Evolutionary conservation across 148 eudicot genomes (phyloP), one percentile per base, ranked within the genome.

Genomic region (Nepenthes gracilis): DNA sequence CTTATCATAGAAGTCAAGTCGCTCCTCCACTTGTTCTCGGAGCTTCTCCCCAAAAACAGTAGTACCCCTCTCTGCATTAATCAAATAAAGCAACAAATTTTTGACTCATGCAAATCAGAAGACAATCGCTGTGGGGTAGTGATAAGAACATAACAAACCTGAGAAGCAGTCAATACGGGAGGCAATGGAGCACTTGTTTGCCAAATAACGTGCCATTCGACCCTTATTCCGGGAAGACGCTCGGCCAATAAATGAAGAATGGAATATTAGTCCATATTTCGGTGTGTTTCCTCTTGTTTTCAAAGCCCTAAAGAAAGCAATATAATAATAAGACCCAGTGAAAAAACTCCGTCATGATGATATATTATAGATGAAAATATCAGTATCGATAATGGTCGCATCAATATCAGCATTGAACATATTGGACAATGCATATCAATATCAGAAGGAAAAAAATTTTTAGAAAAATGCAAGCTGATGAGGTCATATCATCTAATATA

Each of bases 121-220:
- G 35, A 62, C 1, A 36, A 13, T 45, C 33, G 53, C 4, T 67
- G 54, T 12, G 3, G 38, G 32, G 58, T 33, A 59, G 1, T 33
- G 50, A 68, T 35, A 47, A 4, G 63, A 51, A 63, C 13, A 5
- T 48, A 37, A 57, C 70, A 70, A 62, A 86, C 99, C 97, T 68
- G 86, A 71, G 80, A 93, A 93, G 68, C 99, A 93, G 62, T 93
- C 99, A 37, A 93, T 81, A 49, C 99, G 85, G 61, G 99, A 84
- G 37, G 99, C 99, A 61, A 93, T 89, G 14, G 97, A 93, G 74
- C 99, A 93, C 80, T 93, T 93, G 84, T 93, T 93, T 43, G 97
- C 97, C 71, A 89, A 95, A 70, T 93, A 93, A 40, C 99, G 99
- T 61, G 99, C 99, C 97, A 93, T 93, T 14, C 97, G 87, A 13